phyloP scores from a whole-genome alignment of 202 grass and related monocot genomes.

The Cymbopogon flexuosus region DNA sequence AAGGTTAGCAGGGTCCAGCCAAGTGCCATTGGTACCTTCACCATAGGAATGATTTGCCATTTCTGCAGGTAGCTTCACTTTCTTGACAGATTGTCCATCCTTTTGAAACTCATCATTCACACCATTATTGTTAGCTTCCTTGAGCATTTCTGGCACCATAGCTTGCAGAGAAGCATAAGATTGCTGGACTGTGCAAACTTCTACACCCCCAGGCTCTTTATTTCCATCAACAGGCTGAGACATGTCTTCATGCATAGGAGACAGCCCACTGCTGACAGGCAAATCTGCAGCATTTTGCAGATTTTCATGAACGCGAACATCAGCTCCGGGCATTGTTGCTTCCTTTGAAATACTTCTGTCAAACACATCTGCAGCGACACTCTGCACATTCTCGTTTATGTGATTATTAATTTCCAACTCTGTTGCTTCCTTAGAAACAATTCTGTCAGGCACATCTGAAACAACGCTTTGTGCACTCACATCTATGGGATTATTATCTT shows the following conservation, averaged over 20 bases:
- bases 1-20: constrained; percentile 22
- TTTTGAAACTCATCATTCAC: constrained; percentile 3
- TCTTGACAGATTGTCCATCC: constrained; percentile 26
- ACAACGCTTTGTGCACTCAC: background rate
- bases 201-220: constrained; percentile 18
- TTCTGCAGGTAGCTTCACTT: constrained; percentile 15
- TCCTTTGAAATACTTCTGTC: background rate
- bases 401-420: constrained; percentile 1
- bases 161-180: constrained; percentile 40
- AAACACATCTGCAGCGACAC: constrained; percentile 13
- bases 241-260: background rate
- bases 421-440: constrained; percentile 1
- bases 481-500: constrained; percentile 3
- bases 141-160: constrained; percentile 33
- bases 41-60: constrained; percentile 1
- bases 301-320: background rate
- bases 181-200: constrained; percentile 23
- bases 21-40: constrained; percentile 16
- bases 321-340: background rate
- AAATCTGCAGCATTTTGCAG: constrained; percentile 10
- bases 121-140: constrained; percentile 17
- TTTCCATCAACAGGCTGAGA: background rate
- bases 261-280: constrained; percentile 11
- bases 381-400: background rate
- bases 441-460: constrained; percentile 8